A percentile compares a stretch with the other conserved stretches of the same genome.
Conservation (phyloP, 2,329 filamentous ascomycete species). For the Aaosphaeria arxii region DNA sequence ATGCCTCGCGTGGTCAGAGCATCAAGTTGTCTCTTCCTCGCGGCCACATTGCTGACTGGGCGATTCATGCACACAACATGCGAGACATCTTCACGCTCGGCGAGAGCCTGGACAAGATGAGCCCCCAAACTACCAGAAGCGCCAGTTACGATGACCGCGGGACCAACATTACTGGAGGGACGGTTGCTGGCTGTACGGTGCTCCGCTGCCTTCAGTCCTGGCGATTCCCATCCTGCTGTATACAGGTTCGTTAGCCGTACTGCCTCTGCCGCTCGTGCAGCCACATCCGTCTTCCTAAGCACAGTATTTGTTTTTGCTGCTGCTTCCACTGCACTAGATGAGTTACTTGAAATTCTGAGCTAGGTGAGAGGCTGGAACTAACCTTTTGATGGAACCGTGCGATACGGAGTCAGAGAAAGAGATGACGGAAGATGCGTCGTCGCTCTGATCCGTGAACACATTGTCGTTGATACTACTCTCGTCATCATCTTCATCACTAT, state of each 20-base stretch:
- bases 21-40: conserved; percentile 29
- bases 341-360: neutral
- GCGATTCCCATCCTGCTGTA: neutral
- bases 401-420: neutral
- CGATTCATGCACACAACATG: conserved; percentile 48
- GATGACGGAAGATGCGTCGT: neutral
- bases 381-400: neutral
- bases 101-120: conserved; percentile 29
- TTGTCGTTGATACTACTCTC: neutral
- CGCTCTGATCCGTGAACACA: neutral
- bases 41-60: conserved; percentile 13
- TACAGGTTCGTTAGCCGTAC: too few species aligned
- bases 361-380: neutral
- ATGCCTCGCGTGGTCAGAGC: conserved; percentile 15
- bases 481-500: neutral
- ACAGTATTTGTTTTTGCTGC: neutral
- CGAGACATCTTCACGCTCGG: conserved; percentile 19
- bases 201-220: neutral
- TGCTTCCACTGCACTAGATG: neutral
- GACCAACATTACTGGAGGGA: neutral
- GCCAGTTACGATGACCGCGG: conserved; percentile 36
- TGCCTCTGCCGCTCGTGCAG: neutral
- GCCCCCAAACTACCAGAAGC: conserved; percentile 36
- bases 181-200: neutral
- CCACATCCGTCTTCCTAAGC: neutral